A percentile compares a stretch with the other conserved stretches of the same genome.
Conservation (phyloP, 352 stramenopile species). For the Pythium plurisporium region DNA sequence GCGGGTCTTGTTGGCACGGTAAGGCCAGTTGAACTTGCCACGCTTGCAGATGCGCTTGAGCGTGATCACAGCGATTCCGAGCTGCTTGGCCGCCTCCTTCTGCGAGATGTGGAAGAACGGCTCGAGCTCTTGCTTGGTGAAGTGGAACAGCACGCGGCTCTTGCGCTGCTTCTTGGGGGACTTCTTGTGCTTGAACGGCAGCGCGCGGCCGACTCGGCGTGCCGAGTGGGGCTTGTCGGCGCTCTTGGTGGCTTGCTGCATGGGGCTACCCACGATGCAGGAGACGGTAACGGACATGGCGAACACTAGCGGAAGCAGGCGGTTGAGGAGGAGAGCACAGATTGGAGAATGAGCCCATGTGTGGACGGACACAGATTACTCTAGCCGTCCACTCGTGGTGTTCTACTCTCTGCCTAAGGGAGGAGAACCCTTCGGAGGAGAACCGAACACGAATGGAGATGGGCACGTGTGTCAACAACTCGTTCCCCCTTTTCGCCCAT, state of each 20-base stretch:
- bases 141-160: slow-evolving; percentile 43
- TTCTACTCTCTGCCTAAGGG: not conserved
- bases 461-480: not conserved
- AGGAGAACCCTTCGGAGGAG: not conserved
- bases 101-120: slow-evolving; percentile 52
- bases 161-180: slow-evolving; percentile 28
- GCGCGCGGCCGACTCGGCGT: slow-evolving; percentile 14
- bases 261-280: slow-evolving; percentile 7
- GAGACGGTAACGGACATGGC: slow-evolving; percentile 10
- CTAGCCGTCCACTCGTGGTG: not conserved
- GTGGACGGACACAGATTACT: not conserved
- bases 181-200: slow-evolving; percentile 20
- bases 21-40: slow-evolving; percentile 52
- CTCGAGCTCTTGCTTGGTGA: slow-evolving; percentile 28
- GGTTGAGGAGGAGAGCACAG: slow-evolving; percentile 18
- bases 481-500: not conserved
- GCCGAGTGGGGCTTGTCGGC: slow-evolving; percentile 5
- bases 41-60: slow-evolving; percentile 68
- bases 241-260: slow-evolving; percentile 12
- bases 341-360: slow-evolving; percentile 34
- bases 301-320: not conserved
- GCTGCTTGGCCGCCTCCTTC: slow-evolving; percentile 33
- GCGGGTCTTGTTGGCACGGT: slow-evolving; percentile 29
- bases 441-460: not conserved
- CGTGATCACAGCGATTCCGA: slow-evolving; percentile 52